Evolutionary conservation across 2,329 filamentous ascomycete genomes (phyloP).

Genomic region (Achaetomium macrosporum): DNA sequence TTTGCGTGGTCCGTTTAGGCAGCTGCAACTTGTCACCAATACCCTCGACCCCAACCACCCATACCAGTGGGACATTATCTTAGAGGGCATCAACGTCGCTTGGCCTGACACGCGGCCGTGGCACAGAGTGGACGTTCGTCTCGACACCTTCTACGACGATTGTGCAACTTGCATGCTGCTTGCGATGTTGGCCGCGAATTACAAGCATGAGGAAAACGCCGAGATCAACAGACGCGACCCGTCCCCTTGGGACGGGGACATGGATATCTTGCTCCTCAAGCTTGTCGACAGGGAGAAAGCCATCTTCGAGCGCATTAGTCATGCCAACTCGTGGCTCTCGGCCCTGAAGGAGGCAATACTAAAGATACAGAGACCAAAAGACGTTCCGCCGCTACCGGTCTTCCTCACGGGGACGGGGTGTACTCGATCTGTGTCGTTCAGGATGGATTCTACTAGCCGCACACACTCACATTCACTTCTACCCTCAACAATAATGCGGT

Average conservation of each 20-base stretch:
- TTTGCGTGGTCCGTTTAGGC: conserved; percentile 1
- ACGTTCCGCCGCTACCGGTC: not conserved
- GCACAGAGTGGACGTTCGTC: not conserved
- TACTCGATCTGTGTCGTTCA: not conserved
- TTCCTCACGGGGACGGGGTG: not conserved
- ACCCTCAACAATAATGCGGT: no score
- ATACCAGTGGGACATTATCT: not conserved
- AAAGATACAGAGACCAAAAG: not conserved
- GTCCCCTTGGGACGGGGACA: not conserved
- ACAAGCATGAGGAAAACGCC: not conserved
- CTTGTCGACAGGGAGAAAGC: not conserved
- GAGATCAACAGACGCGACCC: not conserved
- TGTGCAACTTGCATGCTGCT: not conserved
- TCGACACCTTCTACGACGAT: not conserved
- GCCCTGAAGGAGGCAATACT: not conserved
- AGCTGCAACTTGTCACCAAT: not conserved
- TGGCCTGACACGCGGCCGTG: not conserved
- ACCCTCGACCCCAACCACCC: not conserved
- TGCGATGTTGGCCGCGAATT: not conserved
- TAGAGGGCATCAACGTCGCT: not conserved
- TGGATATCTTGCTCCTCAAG: conserved; percentile 1
- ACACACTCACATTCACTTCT: no score
- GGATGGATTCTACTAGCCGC: no score
- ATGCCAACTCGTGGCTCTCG: not conserved
- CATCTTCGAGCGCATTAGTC: not conserved